Percentiles rank a stretch among this genome's conserved stretches.
Evolutionary conservation across 1,284 basidiomycete species (phyloP).

Genomic region (Naganishia cerealis): DNA sequence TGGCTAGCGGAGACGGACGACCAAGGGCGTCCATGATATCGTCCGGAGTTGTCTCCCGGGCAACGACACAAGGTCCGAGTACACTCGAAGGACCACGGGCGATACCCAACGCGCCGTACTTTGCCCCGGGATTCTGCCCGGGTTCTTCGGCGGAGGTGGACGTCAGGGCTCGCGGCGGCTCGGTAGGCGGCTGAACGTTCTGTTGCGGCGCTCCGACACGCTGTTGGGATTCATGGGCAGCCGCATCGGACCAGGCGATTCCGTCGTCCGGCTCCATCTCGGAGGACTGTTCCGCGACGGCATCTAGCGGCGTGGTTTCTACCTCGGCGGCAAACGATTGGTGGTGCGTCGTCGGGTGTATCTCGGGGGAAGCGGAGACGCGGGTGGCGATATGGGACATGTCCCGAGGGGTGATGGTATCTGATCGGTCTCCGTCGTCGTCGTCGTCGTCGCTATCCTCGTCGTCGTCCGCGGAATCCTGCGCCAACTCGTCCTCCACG

Average conservation of each 20-base stretch:
- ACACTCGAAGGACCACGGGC: constrained; percentile 11
- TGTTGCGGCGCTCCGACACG: constrained; percentile 38
- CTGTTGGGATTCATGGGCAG: constrained; percentile 50
- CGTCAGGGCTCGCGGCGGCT: background rate
- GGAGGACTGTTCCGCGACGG: background rate
- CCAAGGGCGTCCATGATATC: constrained; percentile 6
- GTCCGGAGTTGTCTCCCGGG: constrained; percentile 2
- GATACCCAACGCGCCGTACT: constrained; percentile 21
- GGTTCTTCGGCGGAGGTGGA: constrained; percentile 31
- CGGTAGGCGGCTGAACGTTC: too few species aligned
- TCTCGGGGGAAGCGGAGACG: background rate
- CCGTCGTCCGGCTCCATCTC: constrained; percentile 59
- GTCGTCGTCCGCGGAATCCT: constrained; percentile 33
- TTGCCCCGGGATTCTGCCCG: constrained; percentile 35
- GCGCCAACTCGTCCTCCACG: constrained; percentile 26
- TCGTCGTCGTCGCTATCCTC: constrained; percentile 39
- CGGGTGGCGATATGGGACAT: background rate
- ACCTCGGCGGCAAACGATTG: constrained; percentile 23
- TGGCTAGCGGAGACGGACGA: constrained; percentile 10
- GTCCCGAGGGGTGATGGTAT: background rate
- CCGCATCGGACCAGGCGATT: constrained; percentile 57
- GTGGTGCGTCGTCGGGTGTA: constrained; percentile 7
- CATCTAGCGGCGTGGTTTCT: constrained; percentile 29
- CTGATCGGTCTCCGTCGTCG: constrained; percentile 35
- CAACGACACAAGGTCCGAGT: background rate